Conservation (phyloP, 805 yeast species). For the Ogataea glucozyma region DNA sequence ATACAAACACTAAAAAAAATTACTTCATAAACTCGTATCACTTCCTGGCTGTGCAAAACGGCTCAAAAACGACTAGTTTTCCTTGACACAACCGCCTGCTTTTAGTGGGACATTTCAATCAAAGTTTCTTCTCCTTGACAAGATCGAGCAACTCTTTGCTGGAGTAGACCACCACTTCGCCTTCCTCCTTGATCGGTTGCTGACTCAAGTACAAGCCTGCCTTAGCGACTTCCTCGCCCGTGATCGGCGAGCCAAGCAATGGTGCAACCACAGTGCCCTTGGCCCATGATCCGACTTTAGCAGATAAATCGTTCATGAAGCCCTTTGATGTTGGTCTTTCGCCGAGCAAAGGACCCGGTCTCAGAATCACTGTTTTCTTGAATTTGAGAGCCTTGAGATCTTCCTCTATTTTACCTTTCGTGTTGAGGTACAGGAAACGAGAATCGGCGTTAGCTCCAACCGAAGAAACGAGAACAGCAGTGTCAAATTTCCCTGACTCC, state of each 20-base stretch:
- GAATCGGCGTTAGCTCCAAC: conserved; percentile 63
- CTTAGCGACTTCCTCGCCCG: conserved; percentile 65
- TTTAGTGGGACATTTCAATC: too few relatives aligned
- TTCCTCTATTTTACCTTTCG: conserved; percentile 78
- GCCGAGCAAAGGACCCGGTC: conserved; percentile 79
- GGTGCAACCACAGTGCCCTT: conserved; percentile 38
- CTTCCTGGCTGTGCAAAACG: conserved; percentile 2
- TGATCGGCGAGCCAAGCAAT: conserved; percentile 45
- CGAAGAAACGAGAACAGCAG: conserved; percentile 68
- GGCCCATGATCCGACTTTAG: conserved; percentile 34
- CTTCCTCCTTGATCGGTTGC: conserved; percentile 25
- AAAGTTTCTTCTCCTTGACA: conserved; percentile 18
- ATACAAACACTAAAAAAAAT: too few relatives aligned
- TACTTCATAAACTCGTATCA: too few relatives aligned
- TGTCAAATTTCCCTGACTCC: conserved; percentile 58
- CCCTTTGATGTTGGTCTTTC: conserved; percentile 50
- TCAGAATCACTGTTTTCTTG: conserved; percentile 68
- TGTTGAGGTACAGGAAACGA: conserved; percentile 56
- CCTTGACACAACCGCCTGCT: too few relatives aligned
- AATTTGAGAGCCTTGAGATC: conserved; percentile 63
- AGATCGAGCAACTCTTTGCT: conserved; percentile 26
- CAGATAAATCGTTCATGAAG: conserved; percentile 34
- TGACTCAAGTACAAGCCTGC: conserved; percentile 39
- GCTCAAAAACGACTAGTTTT: too few relatives aligned
- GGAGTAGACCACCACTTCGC: conserved; percentile 27